Percentiles rank a stretch among this genome's conserved stretches.
Evolutionary conservation across 495 filamentous ascomycete genomes (phyloP).

Genomic region (Hyphodiscus hymeniophilus): DNA sequence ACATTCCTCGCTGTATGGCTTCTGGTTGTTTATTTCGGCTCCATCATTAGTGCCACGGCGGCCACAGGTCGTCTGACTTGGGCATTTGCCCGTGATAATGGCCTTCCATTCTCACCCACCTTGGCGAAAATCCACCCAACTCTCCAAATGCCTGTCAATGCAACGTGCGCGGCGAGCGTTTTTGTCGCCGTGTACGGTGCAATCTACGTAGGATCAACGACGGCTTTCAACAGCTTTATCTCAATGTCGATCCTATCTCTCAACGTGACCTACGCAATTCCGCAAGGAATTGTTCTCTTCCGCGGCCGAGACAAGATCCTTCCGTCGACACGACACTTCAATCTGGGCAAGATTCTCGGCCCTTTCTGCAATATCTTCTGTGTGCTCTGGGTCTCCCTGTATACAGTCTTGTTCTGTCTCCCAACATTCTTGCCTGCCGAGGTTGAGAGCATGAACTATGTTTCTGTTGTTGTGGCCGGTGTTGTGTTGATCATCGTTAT

Average conservation of each 20-base stretch:
- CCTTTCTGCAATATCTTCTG: slow-evolving; percentile 29
- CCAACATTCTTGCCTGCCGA: slow-evolving; percentile 25
- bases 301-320: slow-evolving; percentile 25
- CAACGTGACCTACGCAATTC: slow-evolving; percentile 36
- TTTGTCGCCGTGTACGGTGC: slow-evolving; percentile 30
- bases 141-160: slow-evolving; percentile 23
- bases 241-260: slow-evolving; percentile 36
- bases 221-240: slow-evolving; percentile 39
- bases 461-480: slow-evolving; percentile 22
- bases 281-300: slow-evolving; percentile 27
- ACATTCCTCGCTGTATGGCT: slow-evolving; percentile 25
- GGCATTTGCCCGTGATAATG: slow-evolving; percentile 44
- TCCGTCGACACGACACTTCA: slow-evolving; percentile 21
- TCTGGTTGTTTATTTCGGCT: slow-evolving; percentile 29
- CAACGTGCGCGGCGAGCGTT: slow-evolving; percentile 24
- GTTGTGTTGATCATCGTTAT: slow-evolving; percentile 21
- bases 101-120: slow-evolving; percentile 10
- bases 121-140: not conserved
- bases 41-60: slow-evolving; percentile 35
- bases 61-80: slow-evolving; percentile 34
- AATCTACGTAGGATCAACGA: slow-evolving; percentile 37
- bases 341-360: slow-evolving; percentile 23
- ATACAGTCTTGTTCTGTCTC: slow-evolving; percentile 28
- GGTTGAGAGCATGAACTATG: slow-evolving; percentile 28
- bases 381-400: slow-evolving; percentile 23